Percentiles rank a stretch among this genome's conserved stretches.
Evolutionary conservation across 306 rosid genomes (phyloP).

Genomic region (Dryas drummondii): DNA sequence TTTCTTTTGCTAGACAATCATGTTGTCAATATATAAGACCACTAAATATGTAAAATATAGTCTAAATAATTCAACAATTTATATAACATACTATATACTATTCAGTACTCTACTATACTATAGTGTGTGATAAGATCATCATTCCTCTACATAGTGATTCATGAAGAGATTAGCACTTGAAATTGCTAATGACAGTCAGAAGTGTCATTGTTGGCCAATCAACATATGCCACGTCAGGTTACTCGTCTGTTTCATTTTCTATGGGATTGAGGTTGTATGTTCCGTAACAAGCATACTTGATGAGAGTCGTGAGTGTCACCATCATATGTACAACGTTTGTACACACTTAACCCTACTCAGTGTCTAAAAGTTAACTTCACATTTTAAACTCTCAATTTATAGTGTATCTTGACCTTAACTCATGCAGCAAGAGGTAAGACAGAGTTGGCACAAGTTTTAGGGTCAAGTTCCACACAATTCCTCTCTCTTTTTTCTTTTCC

Average conservation of each 20-base stretch:
- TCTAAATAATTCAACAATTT: no score
- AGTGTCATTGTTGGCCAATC: constrained; percentile 1
- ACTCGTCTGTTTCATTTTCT: background rate
- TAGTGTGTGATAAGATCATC: no score
- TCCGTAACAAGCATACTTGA: background rate
- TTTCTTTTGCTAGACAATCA: no score
- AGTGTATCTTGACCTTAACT: constrained; percentile 8
- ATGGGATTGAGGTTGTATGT: background rate
- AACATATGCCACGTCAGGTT: background rate
- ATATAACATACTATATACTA: no score
- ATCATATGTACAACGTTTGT: background rate
- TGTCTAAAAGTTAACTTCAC: constrained; percentile 3
- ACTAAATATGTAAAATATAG: no score
- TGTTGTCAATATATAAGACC: no score
- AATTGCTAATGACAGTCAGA: background rate
- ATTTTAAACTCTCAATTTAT: background rate
- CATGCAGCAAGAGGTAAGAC: background rate
- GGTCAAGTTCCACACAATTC: background rate
- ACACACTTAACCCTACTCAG: background rate
- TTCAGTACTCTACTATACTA: no score
- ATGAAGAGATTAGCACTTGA: no score
- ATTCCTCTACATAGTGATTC: no score
- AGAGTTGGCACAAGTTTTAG: background rate
- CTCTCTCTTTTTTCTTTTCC: background rate
- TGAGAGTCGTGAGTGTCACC: background rate